Evolutionary conservation across 805 yeast species (phyloP).

Genomic region (Spathaspora hagerdaliae): DNA sequence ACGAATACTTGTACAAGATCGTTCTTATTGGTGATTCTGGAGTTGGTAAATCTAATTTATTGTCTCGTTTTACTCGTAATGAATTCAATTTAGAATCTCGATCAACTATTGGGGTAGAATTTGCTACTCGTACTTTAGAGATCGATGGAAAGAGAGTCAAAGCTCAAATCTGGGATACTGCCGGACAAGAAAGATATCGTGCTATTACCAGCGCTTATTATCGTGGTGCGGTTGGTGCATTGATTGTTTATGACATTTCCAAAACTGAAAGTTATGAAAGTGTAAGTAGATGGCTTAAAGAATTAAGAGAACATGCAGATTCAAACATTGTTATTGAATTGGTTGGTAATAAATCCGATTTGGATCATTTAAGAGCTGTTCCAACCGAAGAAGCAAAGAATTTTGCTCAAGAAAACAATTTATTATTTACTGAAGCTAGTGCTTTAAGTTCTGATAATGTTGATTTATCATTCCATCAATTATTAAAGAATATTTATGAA

Average conservation of each 20-base stretch:
- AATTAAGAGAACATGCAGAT: slow-evolving; percentile 87
- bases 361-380: slow-evolving; percentile 89
- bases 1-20: slow-evolving; percentile 92
- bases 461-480: slow-evolving; percentile 88
- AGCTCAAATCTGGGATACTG: slow-evolving; percentile 98
- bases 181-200: slow-evolving; percentile 97
- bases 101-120: slow-evolving; percentile 96
- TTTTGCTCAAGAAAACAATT: slow-evolving; percentile 87
- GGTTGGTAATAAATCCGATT: slow-evolving; percentile 89
- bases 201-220: slow-evolving; percentile 97
- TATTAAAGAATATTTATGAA: slow-evolving; percentile 88
- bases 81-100: slow-evolving; percentile 93
- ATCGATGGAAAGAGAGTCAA: slow-evolving; percentile 80
- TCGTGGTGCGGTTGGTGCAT: slow-evolving; percentile 97
- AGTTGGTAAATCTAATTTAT: slow-evolving; percentile 91
- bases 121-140: slow-evolving; percentile 92
- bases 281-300: slow-evolving; percentile 85
- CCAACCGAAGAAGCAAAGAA: slow-evolving; percentile 97
- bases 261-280: slow-evolving; percentile 84
- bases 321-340: slow-evolving; percentile 92
- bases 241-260: slow-evolving; percentile 91
- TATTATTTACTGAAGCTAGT: slow-evolving; percentile 92
- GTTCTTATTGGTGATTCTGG: slow-evolving; percentile 97
- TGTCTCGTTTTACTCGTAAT: slow-evolving; percentile 91
- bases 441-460: slow-evolving; percentile 94